Evolutionary conservation across 352 stramenopile species (phyloP), one percentile per base, ranked within the genome.

Genomic region (Pythium insidiosum): DNA sequence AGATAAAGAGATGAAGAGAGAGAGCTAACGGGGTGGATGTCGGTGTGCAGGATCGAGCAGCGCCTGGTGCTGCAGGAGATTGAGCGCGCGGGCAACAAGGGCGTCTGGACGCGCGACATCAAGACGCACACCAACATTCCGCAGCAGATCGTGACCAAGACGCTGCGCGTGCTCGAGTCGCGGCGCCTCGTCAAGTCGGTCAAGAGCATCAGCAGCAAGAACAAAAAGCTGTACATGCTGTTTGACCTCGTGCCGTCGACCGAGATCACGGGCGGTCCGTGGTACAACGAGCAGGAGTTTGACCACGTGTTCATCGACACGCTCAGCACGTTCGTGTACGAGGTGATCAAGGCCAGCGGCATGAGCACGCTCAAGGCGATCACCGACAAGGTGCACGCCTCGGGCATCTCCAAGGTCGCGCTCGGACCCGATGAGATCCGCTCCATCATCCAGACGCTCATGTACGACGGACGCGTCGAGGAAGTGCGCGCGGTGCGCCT

Each of bases 201-300:
- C 64, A 98, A 99, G 65, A 97, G 92, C 7, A 97, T 99, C 33
- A 97, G 88, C 36, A 97, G 94, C 73, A 99, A 99, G 73, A 98
- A 96, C 50, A 99, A 98, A 73, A 99, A 99, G 63, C 69, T 99
- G 1, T 99, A 99, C 71, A 99, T 99, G 91, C 74, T 97, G 3
- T 97, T 88, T 53, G 88, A 97, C 44, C 68, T 97, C 38, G 84
- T 92, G 34, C 97, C 97, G 25, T 93, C 94, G 5, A 98, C 97
- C 41, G 96, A 99, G 68, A 95, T 99, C 53, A 99, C 96, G 7
- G 97, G 97, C 56, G 97, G 97, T 19, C 93, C 96, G 34, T 99
- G 97, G 97, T 99, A 99, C 76, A 98, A 96, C 53, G 96, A 99
- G 49, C 85, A 96, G 55, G 88, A 99, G 66, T 99, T 99, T 61